Base-by-base conservation (phyloP, 345 rosid species). In the Camelina sativa region DNA sequence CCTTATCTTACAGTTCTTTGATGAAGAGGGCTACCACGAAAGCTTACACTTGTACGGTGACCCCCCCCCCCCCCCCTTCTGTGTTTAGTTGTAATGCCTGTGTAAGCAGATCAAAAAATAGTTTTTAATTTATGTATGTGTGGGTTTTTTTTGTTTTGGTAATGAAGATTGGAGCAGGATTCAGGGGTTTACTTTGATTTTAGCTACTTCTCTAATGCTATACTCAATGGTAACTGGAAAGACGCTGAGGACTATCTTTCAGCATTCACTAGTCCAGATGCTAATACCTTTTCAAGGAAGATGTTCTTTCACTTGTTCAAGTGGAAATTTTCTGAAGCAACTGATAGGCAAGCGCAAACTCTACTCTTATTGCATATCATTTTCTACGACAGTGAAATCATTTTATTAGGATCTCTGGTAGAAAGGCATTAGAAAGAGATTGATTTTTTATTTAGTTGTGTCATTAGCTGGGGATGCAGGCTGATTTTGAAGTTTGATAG, bases 91-190 rank as follows among this genome's bases (percentile, higher is more conserved):
- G 17, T 17, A 17, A 17, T 17, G 17, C 17, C 17, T 17, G 17
- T 17, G 17, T 17, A 17, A 17, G 17, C 17, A 17, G 17, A 17
- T 17, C 17, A 17, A 17, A 17, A 17, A 17, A 17, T 17, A 17
- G 17, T 17, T 17, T 17, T 17, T 17, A 17, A 17, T 17, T 17
- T 17, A 17, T 17, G 17, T 17, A 17, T 17, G 17, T 17, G 17
- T 17, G 17, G 17, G 17, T 17, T 17, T 17, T 17, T 17, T 48
- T 67, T 48, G 47, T 43, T 59, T 71, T 58, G 37, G 7, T 55
- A 25, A 9, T 73, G 34, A 9, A 83, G 85, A 32, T 34, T 83
- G 73, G 85, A 80, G 78, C 64, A 77, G 38, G 85, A 83, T 23
- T 80, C 85, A 11, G 30, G 48, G 50, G 11, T 74, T 67, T 74